Base-by-base conservation (phyloP, 495 filamentous ascomycete genomes). In the Xylaria bambusicola region DNA sequence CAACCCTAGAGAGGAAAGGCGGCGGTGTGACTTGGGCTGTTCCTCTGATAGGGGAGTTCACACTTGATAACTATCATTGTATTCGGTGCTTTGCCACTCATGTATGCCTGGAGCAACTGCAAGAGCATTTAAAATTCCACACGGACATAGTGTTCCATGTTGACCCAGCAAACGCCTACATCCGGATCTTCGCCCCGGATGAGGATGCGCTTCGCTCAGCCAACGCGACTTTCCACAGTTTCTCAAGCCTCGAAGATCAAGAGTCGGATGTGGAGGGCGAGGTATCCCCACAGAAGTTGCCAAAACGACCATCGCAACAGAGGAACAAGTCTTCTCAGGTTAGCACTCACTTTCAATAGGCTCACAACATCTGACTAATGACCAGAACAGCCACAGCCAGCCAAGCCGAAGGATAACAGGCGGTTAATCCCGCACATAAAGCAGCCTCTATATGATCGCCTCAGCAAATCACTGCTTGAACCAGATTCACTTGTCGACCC, bases 401-500 rank as follows among this genome's bases (percentile, higher is more conserved):
- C 27, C 38, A 58, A 61, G 27, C 64, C 64, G 17, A 69, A 62
- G 52, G 68, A 71, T 52, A 56, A 57, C 6, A 72, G 63, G 54
- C 66, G 78, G 17, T 41, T 72, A 10, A 75, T 83, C 38, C 81
- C 81, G 18, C 64, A 76, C 27, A 78, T 73, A 23, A 74, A 76
- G 17, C 77, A 80, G 33, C 77, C 76, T 13, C 75, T 84, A 35
- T 84, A 73, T 54, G 74, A 84, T 62, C 74, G 77, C 1, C 68
- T 80, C 15, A 77, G 75, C 63, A 83, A 82, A 58, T 73, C 71
- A 20, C 57, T 67, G 5, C 73, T 84, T 8, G 60, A 73, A n/a
- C 74, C 79, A 2, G 80, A 80, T 31, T 68, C 71, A 0, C 68
- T 75, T 20, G 63, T 82, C 8, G 75, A 73, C 18, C 66, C 75